Evolutionary conservation across 768 basidiomycete species (phyloP).

Genomic region (Rhodotorula toruloides): DNA sequence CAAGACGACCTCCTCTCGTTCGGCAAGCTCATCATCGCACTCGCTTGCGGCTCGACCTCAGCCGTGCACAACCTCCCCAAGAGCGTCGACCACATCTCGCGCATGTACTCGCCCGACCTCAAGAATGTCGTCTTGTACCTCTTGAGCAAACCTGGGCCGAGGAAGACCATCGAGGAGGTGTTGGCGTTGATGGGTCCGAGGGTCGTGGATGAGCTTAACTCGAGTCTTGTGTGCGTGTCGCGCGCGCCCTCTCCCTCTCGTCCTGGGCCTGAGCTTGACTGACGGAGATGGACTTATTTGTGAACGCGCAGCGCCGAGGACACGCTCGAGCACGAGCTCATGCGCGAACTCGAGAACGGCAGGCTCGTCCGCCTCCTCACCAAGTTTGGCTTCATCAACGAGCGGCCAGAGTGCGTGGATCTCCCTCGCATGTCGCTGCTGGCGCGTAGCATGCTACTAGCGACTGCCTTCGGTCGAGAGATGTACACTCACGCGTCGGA

Average conservation of each 20-base stretch:
- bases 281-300: background rate
- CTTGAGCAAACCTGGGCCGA: conserved; percentile 63
- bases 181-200: conserved; percentile 71
- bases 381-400: conserved; percentile 98
- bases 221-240: conserved; percentile 69
- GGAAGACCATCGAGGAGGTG: conserved; percentile 70
- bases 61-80: conserved; percentile 63
- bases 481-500: background rate
- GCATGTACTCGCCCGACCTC: conserved; percentile 72
- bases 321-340: conserved; percentile 71
- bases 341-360: conserved; percentile 88
- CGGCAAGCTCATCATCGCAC: conserved; percentile 71
- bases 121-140: conserved; percentile 70
- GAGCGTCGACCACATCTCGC: conserved; percentile 65
- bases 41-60: conserved; percentile 67
- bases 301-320: conserved; percentile 62
- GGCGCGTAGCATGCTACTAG: background rate
- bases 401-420: conserved; percentile 82
- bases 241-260: no score
- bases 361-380: conserved; percentile 78
- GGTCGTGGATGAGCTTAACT: conserved; percentile 74
- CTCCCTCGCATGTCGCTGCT: background rate
- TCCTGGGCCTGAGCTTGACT: no score
- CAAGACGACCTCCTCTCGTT: conserved; percentile 86
- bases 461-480: background rate